These are phyloP conservation scores for Rubus parviflorus DNA, from an alignment of 306 rosid genomes.

Conservation along the genomic window DNA sequence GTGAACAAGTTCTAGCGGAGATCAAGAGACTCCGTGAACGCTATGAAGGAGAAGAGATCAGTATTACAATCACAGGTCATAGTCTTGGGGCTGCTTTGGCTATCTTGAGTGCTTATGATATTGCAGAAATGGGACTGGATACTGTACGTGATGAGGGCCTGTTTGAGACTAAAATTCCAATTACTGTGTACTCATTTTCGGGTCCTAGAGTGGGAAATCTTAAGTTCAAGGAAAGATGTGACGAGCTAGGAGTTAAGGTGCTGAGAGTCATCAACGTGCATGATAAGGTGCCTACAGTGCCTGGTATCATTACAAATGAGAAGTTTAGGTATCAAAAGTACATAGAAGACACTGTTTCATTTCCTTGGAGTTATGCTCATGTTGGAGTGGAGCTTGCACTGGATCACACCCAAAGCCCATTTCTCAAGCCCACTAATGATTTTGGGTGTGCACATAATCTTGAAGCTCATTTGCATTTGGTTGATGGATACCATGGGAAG, in stretches of 20 bases:
- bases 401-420: slow-evolving; percentile 56
- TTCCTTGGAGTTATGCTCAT: slow-evolving; percentile 83
- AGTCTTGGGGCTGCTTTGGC: no score
- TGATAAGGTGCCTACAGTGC: slow-evolving; percentile 61
- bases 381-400: slow-evolving; percentile 55
- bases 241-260: slow-evolving; percentile 65
- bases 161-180: slow-evolving; percentile 17
- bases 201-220: slow-evolving; percentile 77
- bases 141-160: neutral
- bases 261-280: slow-evolving; percentile 57
- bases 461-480: slow-evolving; percentile 55
- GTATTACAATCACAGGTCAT: no score
- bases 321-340: slow-evolving; percentile 57
- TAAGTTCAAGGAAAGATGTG: slow-evolving; percentile 59
- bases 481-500: slow-evolving; percentile 61
- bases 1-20: slow-evolving; percentile 61
- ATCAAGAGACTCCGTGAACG: slow-evolving; percentile 47
- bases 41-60: slow-evolving; percentile 27
- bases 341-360: slow-evolving; percentile 47
- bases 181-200: slow-evolving; percentile 57
- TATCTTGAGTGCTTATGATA: slow-evolving; percentile 56
- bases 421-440: slow-evolving; percentile 46
- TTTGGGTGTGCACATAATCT: slow-evolving; percentile 57
- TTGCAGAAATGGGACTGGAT: slow-evolving; percentile 53
- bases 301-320: slow-evolving; percentile 65